phyloP scores from a whole-genome alignment of 257 asterid species.

The Gentiana dahurica region DNA sequence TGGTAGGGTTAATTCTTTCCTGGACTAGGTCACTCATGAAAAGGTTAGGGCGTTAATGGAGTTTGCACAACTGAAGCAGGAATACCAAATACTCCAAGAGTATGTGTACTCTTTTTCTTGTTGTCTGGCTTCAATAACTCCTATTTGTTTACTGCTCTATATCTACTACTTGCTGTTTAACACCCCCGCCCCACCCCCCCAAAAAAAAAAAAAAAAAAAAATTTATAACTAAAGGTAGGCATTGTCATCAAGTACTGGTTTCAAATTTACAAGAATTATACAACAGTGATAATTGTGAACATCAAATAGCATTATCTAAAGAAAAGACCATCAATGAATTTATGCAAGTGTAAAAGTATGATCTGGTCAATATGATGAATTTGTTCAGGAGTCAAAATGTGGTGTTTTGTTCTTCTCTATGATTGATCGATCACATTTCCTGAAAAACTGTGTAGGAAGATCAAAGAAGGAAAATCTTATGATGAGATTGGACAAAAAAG shows the following conservation, averaged over 20 bases:
- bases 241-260: no score
- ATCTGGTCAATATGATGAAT: not conserved
- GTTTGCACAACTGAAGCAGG: conserved; percentile 84
- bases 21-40: conserved; percentile 81
- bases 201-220: no score
- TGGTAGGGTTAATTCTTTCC: conserved; percentile 6
- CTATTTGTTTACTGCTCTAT: no score
- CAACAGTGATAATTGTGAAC: no score
- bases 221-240: no score
- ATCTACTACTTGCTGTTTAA: not conserved
- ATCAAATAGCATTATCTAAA: no score
- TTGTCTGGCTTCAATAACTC: not conserved
- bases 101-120: conserved; percentile 24
- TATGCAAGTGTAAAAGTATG: no score
- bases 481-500: conserved; percentile 28
- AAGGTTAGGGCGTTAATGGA: conserved; percentile 93
- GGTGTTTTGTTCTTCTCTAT: not conserved
- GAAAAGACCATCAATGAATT: no score
- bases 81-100: conserved; percentile 46
- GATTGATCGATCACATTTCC: not conserved
- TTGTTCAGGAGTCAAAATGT: not conserved
- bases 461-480: conserved; percentile 26
- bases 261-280: no score
- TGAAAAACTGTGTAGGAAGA: conserved; percentile 31
- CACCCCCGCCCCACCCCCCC: no score